A percentile compares a stretch with the other conserved stretches of the same genome.
Conservation (phyloP, 2,329 filamentous ascomycete genomes). For the Mycosphaerella sp. region DNA sequence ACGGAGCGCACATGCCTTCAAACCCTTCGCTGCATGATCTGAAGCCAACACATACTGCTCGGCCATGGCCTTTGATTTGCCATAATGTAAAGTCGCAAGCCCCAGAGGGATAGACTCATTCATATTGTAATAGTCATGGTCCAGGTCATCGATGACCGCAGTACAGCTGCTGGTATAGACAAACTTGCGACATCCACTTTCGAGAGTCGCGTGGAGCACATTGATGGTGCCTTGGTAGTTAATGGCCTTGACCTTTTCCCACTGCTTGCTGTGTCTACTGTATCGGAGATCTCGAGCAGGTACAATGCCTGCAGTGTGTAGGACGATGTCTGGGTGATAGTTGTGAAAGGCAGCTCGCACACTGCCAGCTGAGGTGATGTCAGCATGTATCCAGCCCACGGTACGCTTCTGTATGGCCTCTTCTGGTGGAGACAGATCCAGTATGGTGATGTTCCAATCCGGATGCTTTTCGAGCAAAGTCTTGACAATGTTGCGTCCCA, state of each 20-base stretch:
- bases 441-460: slow-evolving; percentile 36
- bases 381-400: slow-evolving; percentile 34
- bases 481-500: slow-evolving; percentile 40
- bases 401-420: slow-evolving; percentile 22
- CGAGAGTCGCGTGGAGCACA: slow-evolving; percentile 66
- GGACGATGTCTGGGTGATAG: slow-evolving; percentile 71
- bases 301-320: slow-evolving; percentile 69
- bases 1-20: slow-evolving; percentile 60
- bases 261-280: slow-evolving; percentile 34
- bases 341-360: slow-evolving; percentile 46
- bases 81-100: slow-evolving; percentile 69
- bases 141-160: slow-evolving; percentile 71
- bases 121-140: slow-evolving; percentile 71
- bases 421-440: slow-evolving; percentile 37
- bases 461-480: slow-evolving; percentile 36
- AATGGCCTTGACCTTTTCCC: slow-evolving; percentile 65
- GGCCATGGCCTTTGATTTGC: slow-evolving; percentile 80
- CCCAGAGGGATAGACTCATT: slow-evolving; percentile 72
- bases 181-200: slow-evolving; percentile 66
- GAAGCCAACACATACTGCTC: slow-evolving; percentile 71
- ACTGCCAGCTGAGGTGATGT: slow-evolving; percentile 36
- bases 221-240: slow-evolving; percentile 82
- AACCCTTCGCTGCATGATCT: slow-evolving; percentile 47
- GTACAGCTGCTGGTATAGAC: slow-evolving; percentile 90
- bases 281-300: slow-evolving; percentile 38